These are phyloP conservation scores for Fusarium sambucinum DNA, from an alignment of 2,329 filamentous ascomycete genomes.

Conservation along the genomic window DNA sequence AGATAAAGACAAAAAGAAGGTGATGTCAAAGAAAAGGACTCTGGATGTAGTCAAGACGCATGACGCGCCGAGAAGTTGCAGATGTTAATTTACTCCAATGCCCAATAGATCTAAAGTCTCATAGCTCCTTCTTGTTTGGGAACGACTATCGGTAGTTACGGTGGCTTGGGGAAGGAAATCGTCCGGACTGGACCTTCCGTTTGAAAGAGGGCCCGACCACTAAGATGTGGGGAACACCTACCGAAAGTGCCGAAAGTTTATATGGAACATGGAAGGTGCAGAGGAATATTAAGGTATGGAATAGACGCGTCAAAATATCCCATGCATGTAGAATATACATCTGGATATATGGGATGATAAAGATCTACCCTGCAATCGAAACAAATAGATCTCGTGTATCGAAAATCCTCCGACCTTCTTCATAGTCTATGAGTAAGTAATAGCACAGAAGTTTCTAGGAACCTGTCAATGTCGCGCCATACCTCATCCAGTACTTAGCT, in stretches of 20 bases:
- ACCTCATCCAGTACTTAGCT: background rate
- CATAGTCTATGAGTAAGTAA: background rate
- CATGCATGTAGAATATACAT: background rate
- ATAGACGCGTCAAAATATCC: background rate
- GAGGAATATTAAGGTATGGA: background rate
- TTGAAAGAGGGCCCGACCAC: slow-evolving; percentile 7
- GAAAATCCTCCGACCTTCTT: background rate
- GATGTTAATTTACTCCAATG: slow-evolving; percentile 16
- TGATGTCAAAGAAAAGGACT: slow-evolving; percentile 15
- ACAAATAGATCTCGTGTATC: slow-evolving; percentile 2
- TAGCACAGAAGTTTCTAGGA: slow-evolving; percentile 24
- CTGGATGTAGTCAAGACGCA: background rate
- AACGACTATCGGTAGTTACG: slow-evolving; percentile 15
- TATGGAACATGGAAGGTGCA: background rate
- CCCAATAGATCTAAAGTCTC: slow-evolving; percentile 14
- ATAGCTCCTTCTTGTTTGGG: slow-evolving; percentile 30
- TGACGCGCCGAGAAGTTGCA: slow-evolving; percentile 16
- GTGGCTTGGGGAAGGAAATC: slow-evolving; percentile 4
- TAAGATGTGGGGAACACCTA: slow-evolving; percentile 22
- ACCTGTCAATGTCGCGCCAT: background rate
- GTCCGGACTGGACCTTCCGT: slow-evolving; percentile 8
- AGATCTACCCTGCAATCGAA: background rate
- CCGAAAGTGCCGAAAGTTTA: slow-evolving; percentile 14
- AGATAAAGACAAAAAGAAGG: background rate
- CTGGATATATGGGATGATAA: background rate